Conservation (phyloP, 202 grass and related monocot genomes). For the Panicum virgatum region DNA sequence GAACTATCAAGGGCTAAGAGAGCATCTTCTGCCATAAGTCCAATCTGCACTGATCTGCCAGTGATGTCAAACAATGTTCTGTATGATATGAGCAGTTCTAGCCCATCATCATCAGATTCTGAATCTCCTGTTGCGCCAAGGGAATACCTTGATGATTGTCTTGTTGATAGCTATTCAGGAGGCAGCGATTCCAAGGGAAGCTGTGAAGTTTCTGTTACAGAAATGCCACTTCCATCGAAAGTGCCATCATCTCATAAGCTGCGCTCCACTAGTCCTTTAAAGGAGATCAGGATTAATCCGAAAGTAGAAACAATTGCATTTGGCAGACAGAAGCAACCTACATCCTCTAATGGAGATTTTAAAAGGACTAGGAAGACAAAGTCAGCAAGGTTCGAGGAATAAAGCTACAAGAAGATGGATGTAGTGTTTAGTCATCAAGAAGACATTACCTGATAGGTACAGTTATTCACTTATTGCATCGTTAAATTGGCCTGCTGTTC, state of each 20-base stretch:
- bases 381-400: conserved; percentile 45
- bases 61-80: conserved; percentile 85
- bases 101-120: conserved; percentile 81
- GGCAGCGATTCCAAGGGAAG: conserved; percentile 18
- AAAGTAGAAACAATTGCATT: conserved; percentile 39
- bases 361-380: conserved; percentile 65
- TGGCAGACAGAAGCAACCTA: conserved; percentile 47
- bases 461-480: background rate
- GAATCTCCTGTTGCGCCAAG: conserved; percentile 66
- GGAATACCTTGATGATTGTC: conserved; percentile 30
- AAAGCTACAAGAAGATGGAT: conserved; percentile 64
- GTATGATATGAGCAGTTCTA: conserved; percentile 81
- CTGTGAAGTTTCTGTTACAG: conserved; percentile 26
- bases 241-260: conserved; percentile 14
- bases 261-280: conserved; percentile 42
- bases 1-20: conserved; percentile 77
- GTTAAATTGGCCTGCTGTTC: background rate
- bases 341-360: conserved; percentile 56
- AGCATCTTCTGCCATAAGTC: conserved; percentile 44
- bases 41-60: conserved; percentile 45
- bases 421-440: conserved; percentile 47
- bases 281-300: conserved; percentile 55
- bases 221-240: conserved; percentile 30
- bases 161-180: conserved; percentile 16
- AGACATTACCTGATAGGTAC: conserved; percentile 40